Evolutionary conservation across 257 asterid genomes (phyloP).

Genomic region (Osmanthus fragrans): DNA sequence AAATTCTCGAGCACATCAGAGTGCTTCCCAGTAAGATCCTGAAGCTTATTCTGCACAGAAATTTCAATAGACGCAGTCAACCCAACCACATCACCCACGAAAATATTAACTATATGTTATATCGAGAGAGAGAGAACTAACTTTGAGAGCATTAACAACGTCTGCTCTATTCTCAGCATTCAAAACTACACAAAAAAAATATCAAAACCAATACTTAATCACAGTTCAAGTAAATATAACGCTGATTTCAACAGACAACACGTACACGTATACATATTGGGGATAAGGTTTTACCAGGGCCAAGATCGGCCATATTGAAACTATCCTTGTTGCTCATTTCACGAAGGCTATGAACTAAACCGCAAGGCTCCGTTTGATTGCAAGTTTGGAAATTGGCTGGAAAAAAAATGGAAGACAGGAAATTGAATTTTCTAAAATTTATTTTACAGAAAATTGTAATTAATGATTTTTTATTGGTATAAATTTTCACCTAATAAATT

Average conservation of each 20-base stretch:
- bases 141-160: conserved; percentile 78
- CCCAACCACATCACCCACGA: background rate
- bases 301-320: conserved; percentile 45
- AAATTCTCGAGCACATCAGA: conserved; percentile 56
- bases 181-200: conserved; percentile 41
- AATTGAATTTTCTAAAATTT: no score
- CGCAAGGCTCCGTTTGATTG: no score
- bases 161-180: conserved; percentile 63
- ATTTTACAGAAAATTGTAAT: no score
- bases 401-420: no score
- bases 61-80: background rate
- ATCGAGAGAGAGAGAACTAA: conserved; percentile 23
- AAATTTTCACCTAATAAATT: no score
- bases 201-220: background rate
- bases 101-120: background rate
- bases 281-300: conserved; percentile 26
- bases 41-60: conserved; percentile 57
- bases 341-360: no score
- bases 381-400: no score
- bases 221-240: conserved; percentile 3
- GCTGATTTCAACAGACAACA: background rate
- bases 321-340: conserved; percentile 42
- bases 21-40: conserved; percentile 65
- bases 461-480: no score
- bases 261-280: background rate